Base-by-base conservation (phyloP, 2,329 filamentous ascomycete genomes). In the Periglandula ipomoeae region DNA sequence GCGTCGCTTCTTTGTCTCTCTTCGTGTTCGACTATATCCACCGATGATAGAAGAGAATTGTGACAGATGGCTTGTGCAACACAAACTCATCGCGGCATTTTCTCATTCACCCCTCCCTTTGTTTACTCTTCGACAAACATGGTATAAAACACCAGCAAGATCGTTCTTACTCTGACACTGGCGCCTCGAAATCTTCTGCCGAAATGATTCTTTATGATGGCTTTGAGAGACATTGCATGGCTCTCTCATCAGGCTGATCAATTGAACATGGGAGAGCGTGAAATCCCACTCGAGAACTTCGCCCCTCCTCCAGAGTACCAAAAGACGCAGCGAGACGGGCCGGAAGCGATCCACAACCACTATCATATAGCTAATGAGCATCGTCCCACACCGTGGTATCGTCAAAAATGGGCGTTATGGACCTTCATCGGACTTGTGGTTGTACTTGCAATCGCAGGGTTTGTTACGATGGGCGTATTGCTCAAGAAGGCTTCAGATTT, bases 331-430 rank as follows among this genome's bases (percentile, higher is more conserved):
- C 38, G 26, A 24, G 32, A 49, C 15, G 32, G 27, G 5, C 41
- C 26, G 13, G 52, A 49, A 5, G 27, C 47, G 3, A 26, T 53
- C n/a, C 51, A 55, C 27, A 56, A 56, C 49, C 52, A 56, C 27
- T 56, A 56, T 32, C 51, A 56, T 7, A 46, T 50, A 15, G 43
- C 42, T 4, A 19, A 46, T 17, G 37, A 50, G 35, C 19, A 22
- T 24, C 5, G 30, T 24, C 15, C 41, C 6, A 15, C 24, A 4
- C 54, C 48, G 1, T 56, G 53, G 54, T 56, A 55, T 45, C 53
- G 53, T 11, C 51, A 50, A 10, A 52, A 49, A 44, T 40, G 34
- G 22, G 47, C 35, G 13, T 47, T 52, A 10, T 55, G 52, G 48
- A 37, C 49, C 11, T 20, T 45, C 5, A 15, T 51, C 2, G 51